A percentile compares a stretch with the other conserved stretches of the same genome.
phyloP scores from a whole-genome alignment of 768 basidiomycete genomes.

The Podaxis mareebaensis region DNA sequence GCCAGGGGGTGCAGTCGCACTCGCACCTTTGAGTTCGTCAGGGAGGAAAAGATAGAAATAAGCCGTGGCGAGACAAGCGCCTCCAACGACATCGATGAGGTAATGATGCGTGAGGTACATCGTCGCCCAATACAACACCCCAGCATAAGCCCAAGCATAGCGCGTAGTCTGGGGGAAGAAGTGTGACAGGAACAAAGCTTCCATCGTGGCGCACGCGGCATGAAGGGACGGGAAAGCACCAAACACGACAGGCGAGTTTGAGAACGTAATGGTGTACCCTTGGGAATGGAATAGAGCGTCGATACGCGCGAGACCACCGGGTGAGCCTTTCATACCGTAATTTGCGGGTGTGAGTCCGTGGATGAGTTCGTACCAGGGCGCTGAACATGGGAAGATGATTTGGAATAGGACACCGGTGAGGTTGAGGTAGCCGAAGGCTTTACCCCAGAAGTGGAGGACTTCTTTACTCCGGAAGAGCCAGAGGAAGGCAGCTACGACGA shows the following conservation, averaged over 20 bases:
- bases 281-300: slow-evolving; percentile 79
- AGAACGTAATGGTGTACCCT: slow-evolving; percentile 80
- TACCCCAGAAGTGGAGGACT: slow-evolving; percentile 80
- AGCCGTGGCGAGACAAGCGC: slow-evolving; percentile 84
- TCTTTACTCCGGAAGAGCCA: slow-evolving; percentile 90
- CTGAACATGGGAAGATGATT: slow-evolving; percentile 87
- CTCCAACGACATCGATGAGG: slow-evolving; percentile 95
- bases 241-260: slow-evolving; percentile 89
- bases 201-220: slow-evolving; percentile 86
- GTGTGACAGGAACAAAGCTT: slow-evolving; percentile 90
- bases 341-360: slow-evolving; percentile 95
- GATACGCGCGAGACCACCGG: slow-evolving; percentile 91
- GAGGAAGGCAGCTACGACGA: slow-evolving; percentile 80
- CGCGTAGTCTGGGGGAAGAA: slow-evolving; percentile 81
- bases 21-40: slow-evolving; percentile 65
- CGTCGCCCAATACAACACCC: slow-evolving; percentile 92
- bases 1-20: slow-evolving; percentile 48
- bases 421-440: slow-evolving; percentile 93
- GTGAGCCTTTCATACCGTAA: slow-evolving; percentile 89
- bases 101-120: slow-evolving; percentile 99
- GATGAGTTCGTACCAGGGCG: slow-evolving; percentile 98
- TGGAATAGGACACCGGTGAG: slow-evolving; percentile 85
- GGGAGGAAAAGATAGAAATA: slow-evolving; percentile 91
- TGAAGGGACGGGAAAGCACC: slow-evolving; percentile 97
- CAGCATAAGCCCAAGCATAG: slow-evolving; percentile 82